phyloP scores from a whole-genome alignment of 2,329 filamentous ascomycete species.

The Aplosporella prunicola region DNA sequence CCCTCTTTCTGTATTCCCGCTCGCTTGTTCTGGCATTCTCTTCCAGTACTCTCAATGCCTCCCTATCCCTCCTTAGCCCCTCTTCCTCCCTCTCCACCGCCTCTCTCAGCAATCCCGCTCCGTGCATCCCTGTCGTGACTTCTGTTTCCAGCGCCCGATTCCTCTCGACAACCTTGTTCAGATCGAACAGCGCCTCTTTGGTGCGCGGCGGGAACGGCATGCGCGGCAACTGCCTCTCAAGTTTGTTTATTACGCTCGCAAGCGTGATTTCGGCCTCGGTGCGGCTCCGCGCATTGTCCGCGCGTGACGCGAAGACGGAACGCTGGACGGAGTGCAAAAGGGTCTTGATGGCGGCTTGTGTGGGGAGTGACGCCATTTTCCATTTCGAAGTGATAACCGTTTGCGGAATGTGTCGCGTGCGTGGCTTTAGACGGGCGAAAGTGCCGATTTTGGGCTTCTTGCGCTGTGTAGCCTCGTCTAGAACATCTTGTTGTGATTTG shows the following conservation, averaged over 20 bases:
- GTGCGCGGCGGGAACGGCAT: slow-evolving; percentile 57
- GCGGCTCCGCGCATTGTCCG: slow-evolving; percentile 29
- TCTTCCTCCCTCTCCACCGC: slow-evolving; percentile 50
- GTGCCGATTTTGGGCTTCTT: no score
- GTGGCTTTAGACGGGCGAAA: slow-evolving; percentile 26
- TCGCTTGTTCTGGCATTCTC: slow-evolving; percentile 48
- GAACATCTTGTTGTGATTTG: no score
- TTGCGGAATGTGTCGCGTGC: slow-evolving; percentile 27
- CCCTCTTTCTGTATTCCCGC: slow-evolving; percentile 41
- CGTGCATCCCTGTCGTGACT: slow-evolving; percentile 54
- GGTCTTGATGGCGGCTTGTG: slow-evolving; percentile 41
- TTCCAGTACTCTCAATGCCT: slow-evolving; percentile 42
- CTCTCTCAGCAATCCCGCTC: slow-evolving; percentile 49
- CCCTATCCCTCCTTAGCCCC: slow-evolving; percentile 48
- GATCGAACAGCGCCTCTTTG: slow-evolving; percentile 48
- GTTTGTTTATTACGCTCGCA: slow-evolving; percentile 44
- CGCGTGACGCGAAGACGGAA: slow-evolving; percentile 51
- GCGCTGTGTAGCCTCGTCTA: no score
- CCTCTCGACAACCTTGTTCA: slow-evolving; percentile 55
- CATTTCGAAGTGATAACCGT: slow-evolving; percentile 32
- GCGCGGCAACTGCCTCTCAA: slow-evolving; percentile 49
- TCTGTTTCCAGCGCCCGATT: slow-evolving; percentile 47
- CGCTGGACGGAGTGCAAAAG: slow-evolving; percentile 45
- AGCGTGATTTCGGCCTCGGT: slow-evolving; percentile 49
- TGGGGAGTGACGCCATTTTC: slow-evolving; percentile 42